Percentiles rank a stretch among this genome's conserved stretches.
Conservation (phyloP, 1,139 yeast species). For the Saccharomyces hybrid region DNA sequence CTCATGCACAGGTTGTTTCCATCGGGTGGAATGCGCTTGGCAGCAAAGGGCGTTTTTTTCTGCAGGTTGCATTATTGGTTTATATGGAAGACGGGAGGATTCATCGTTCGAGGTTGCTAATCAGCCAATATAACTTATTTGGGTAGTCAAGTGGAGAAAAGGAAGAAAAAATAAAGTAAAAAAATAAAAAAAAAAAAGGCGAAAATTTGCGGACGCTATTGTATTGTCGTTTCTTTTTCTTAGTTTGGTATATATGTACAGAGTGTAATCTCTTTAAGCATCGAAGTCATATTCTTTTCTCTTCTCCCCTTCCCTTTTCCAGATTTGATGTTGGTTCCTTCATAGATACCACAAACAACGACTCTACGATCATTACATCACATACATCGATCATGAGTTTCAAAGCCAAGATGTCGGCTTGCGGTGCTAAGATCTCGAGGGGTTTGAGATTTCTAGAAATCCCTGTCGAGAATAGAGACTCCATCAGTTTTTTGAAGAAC, state of each 20-base stretch:
- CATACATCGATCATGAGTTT: not conserved
- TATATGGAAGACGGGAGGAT: not conserved
- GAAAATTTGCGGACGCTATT: not conserved
- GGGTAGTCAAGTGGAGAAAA: not conserved
- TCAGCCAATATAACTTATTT: not conserved
- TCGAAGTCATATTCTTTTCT: not conserved
- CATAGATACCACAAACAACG: not conserved
- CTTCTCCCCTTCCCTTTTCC: not conserved
- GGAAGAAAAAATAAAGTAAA: not conserved
- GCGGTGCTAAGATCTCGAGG: not conserved
- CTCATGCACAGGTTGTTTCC: not conserved
- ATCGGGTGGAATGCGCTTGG: not conserved
- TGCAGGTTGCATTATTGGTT: not conserved
- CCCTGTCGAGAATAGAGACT: constrained; percentile 30
- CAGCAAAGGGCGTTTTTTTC: not conserved
- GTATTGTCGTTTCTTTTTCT: not conserved
- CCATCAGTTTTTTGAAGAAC: constrained; percentile 31
- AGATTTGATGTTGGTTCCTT: not conserved
- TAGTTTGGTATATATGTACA: not conserved
- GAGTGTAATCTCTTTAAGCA: not conserved
- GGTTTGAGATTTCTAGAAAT: constrained; percentile 25
- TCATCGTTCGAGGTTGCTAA: not conserved
- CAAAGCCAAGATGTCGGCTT: not conserved
- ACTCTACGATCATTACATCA: not conserved
- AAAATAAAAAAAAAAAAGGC: not conserved